phyloP scores from a whole-genome alignment of 1,139 yeast genomes.

The Petasospora rhodanensis region DNA sequence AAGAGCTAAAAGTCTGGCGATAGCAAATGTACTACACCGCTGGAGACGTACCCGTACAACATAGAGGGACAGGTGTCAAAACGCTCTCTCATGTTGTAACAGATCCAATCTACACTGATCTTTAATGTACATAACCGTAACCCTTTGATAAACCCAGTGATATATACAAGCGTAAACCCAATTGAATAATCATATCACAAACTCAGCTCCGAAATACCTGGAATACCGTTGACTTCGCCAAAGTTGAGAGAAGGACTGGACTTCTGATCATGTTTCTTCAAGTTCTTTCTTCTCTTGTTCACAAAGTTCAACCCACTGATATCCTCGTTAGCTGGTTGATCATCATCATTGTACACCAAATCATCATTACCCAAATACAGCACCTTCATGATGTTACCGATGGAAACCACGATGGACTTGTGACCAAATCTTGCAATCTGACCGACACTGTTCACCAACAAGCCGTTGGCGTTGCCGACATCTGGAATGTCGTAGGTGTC shows the following conservation, averaged over 20 bases:
- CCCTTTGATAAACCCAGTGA: background rate
- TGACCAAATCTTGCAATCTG: conserved; percentile 67
- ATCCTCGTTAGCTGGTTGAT: conserved; percentile 25
- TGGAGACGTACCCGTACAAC: no score
- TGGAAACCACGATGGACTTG: conserved; percentile 68
- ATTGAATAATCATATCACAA: background rate
- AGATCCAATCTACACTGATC: no score
- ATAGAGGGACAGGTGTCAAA: no score
- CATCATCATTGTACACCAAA: conserved; percentile 38
- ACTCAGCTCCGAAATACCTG: conserved; percentile 19
- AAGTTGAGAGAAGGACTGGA: conserved; percentile 16
- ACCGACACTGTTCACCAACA: conserved; percentile 45
- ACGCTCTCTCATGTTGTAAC: no score
- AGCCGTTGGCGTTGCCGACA: conserved; percentile 34
- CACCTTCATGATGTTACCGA: conserved; percentile 68
- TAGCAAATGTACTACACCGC: no score
- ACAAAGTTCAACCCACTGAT: conserved; percentile 31
- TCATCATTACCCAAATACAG: conserved; percentile 66
- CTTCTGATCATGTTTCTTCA: conserved; percentile 14
- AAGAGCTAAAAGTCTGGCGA: no score
- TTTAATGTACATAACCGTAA: background rate
- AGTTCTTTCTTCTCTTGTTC: conserved; percentile 30
- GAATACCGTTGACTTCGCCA: conserved; percentile 20
- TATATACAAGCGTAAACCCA: background rate
- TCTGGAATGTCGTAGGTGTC: conserved; percentile 59